These are phyloP conservation scores for Trichosporon asahii DNA, from an alignment of 1,284 basidiomycete genomes.

Conservation along the genomic window DNA sequence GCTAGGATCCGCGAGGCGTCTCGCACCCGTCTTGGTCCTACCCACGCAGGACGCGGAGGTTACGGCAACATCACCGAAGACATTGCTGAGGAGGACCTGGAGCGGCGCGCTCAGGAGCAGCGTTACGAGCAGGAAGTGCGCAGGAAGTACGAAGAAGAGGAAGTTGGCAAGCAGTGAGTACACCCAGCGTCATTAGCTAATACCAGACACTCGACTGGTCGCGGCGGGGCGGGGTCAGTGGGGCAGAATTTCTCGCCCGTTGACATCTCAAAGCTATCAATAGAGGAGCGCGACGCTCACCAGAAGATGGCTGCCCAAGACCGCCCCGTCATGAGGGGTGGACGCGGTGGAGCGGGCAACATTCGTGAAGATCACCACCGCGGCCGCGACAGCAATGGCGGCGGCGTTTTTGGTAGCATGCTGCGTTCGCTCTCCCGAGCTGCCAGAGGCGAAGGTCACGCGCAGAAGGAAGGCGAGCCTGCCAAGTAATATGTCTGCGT, in stretches of 20 bases:
- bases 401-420: constrained; percentile 46
- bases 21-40: neutral
- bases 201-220: constrained; percentile 31
- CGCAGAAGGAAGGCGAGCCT: neutral
- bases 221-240: constrained; percentile 47
- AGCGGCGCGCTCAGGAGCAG: constrained; percentile 27
- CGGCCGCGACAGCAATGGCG: constrained; percentile 32
- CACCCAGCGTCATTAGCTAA: neutral
- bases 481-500: neutral
- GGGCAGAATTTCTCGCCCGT: constrained; percentile 26
- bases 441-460: constrained; percentile 31
- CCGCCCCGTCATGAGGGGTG: constrained; percentile 31
- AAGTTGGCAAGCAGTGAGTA: constrained; percentile 38
- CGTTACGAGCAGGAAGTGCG: constrained; percentile 40
- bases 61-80: constrained; percentile 50
- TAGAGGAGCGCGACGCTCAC: constrained; percentile 46
- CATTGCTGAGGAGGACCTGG: constrained; percentile 29
- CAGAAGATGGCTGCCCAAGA: constrained; percentile 40
- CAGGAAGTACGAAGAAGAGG: constrained; percentile 38
- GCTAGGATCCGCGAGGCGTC: neutral
- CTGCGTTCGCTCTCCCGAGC: constrained; percentile 47
- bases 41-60: constrained; percentile 44
- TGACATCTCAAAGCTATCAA: constrained; percentile 35
- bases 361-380: constrained; percentile 20
- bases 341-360: constrained; percentile 47